Conservation (phyloP, 2,329 filamentous ascomycete genomes). For the Sarocladium oryzae region DNA sequence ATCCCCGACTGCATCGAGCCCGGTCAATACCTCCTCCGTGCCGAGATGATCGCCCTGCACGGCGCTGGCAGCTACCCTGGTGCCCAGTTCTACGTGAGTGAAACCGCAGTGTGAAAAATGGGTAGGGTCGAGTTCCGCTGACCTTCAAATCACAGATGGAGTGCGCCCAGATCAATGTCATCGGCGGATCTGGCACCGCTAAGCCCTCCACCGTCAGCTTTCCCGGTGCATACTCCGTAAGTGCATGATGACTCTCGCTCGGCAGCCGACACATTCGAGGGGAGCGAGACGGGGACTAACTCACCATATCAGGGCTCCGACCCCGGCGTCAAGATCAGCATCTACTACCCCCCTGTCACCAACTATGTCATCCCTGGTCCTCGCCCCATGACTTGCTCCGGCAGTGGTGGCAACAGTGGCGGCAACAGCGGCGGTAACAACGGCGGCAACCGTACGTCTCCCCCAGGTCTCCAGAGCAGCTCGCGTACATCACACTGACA, state of each 20-base stretch:
- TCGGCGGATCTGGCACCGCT: constrained; percentile 23
- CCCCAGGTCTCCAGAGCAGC: not conserved
- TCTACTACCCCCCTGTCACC: constrained; percentile 20
- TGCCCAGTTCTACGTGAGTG: constrained; percentile 35
- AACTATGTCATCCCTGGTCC: constrained; percentile 22
- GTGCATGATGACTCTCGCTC: not conserved
- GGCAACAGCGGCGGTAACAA: not conserved
- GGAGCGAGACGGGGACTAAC: not conserved
- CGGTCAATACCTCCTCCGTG: constrained; percentile 53
- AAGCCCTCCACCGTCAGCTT: constrained; percentile 21
- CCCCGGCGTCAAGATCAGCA: constrained; percentile 21
- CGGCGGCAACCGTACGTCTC: constrained; percentile 2
- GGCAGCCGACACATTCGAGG: too few relatives aligned
- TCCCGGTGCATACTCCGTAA: constrained; percentile 20
- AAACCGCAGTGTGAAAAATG: too few relatives aligned
- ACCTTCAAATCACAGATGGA: constrained; percentile 20
- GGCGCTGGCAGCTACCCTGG: constrained; percentile 33
- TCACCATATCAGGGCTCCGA: constrained; percentile 15
- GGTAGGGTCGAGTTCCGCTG: too few relatives aligned
- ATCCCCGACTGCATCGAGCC: constrained; percentile 46
- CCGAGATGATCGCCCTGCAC: constrained; percentile 55
- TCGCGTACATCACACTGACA: not conserved
- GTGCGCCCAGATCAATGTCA: constrained; percentile 32
- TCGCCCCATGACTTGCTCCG: constrained; percentile 17
- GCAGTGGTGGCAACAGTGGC: not conserved